A percentile compares a stretch with the other conserved stretches of the same genome.
Conservation (phyloP, 2,329 filamentous ascomycete species). For the Canariomyces notabilis region DNA sequence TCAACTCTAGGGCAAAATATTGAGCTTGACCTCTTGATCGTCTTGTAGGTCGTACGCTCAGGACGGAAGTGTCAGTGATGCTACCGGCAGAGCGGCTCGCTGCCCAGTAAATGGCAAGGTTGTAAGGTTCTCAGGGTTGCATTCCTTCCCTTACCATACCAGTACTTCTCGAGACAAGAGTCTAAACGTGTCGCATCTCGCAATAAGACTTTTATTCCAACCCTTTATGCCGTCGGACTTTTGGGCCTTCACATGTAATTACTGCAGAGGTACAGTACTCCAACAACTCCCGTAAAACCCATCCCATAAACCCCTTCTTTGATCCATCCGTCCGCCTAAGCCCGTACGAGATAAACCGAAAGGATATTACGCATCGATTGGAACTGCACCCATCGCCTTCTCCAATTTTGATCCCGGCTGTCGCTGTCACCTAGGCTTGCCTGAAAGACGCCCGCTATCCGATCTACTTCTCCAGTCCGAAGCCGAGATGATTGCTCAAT, state of each 20-base stretch:
- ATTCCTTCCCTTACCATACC: too few species aligned
- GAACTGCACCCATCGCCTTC: neutral
- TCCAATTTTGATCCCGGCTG: neutral
- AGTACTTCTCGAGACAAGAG: too few species aligned
- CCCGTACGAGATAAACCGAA: neutral
- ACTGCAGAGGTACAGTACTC: neutral
- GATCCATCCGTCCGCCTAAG: neutral
- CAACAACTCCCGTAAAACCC: neutral
- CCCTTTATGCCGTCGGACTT: neutral
- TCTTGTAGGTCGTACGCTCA: too few species aligned
- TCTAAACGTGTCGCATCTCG: neutral
- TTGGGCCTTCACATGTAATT: neutral
- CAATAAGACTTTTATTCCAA: constrained; percentile 3
- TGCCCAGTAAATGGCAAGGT: too few species aligned
- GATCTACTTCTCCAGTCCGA: neutral
- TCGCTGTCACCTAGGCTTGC: neutral
- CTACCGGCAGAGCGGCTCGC: too few species aligned
- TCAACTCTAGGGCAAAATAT: too few species aligned
- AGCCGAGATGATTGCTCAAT: neutral
- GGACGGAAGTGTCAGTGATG: too few species aligned
- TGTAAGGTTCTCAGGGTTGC: too few species aligned
- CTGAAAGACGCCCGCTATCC: neutral
- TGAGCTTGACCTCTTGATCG: too few species aligned
- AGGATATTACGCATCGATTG: neutral
- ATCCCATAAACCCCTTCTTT: too few species aligned